A percentile compares a stretch with the other conserved stretches of the same genome.
These are phyloP conservation scores for Colletotrichum tanaceti DNA, from an alignment of 2,329 filamentous ascomycete genomes.

Conservation along the genomic window DNA sequence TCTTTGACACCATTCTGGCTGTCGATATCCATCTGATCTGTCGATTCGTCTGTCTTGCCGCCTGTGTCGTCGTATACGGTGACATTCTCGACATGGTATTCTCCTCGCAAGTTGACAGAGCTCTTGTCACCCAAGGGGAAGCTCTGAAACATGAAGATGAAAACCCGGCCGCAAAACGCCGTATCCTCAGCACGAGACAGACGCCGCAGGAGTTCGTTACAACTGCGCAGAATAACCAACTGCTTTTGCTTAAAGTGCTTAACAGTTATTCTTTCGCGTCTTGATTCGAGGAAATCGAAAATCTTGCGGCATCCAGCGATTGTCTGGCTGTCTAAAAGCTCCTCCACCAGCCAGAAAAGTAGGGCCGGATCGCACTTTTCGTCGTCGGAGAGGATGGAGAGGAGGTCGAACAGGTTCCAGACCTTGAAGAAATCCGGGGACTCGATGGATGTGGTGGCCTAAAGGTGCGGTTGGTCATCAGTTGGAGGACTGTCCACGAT, in stretches of 20 bases:
- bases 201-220: constrained; percentile 93
- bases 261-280: constrained; percentile 87
- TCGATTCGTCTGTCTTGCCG: constrained; percentile 46
- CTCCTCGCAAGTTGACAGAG: constrained; percentile 94
- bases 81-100: constrained; percentile 95
- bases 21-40: constrained; percentile 76
- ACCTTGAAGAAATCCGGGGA: constrained; percentile 82
- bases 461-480: constrained; percentile 25
- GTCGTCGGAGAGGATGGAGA: constrained; percentile 88
- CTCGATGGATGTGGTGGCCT: constrained; percentile 82
- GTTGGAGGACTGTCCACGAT: not conserved
- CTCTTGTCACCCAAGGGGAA: constrained; percentile 97
- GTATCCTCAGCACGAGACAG: constrained; percentile 97
- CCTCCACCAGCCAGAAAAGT: constrained; percentile 91
- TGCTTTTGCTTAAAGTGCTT: constrained; percentile 85
- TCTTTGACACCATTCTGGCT: constrained; percentile 53
- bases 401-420: constrained; percentile 93
- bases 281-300: constrained; percentile 94
- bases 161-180: constrained; percentile 95
- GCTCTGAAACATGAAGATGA: constrained; percentile 98
- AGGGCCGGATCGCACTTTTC: constrained; percentile 82
- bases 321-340: constrained; percentile 94
- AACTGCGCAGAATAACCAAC: constrained; percentile 89
- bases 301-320: constrained; percentile 90
- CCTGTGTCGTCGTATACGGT: constrained; percentile 79